These are phyloP conservation scores for Grigorovia yakushimaensis DNA, from an alignment of 805 yeast species.

Conservation along the genomic window DNA sequence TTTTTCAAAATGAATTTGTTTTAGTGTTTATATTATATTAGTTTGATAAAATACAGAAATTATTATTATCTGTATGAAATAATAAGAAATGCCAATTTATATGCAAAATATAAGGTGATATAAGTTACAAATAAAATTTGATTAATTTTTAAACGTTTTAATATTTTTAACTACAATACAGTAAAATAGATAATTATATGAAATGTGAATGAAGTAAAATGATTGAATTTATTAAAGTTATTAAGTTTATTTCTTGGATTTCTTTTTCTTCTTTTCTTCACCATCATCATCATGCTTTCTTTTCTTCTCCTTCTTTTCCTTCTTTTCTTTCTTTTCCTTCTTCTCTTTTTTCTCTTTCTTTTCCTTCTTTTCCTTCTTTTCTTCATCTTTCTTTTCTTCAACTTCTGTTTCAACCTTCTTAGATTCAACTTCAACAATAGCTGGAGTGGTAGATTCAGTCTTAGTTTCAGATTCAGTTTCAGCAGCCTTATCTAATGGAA, in stretches of 20 bases:
- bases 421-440: slow-evolving; percentile 27
- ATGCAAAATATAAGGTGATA: too few relatives aligned
- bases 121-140: too few relatives aligned
- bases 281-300: slow-evolving; percentile 27
- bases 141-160: neutral
- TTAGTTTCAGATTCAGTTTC: slow-evolving; percentile 20
- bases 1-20: too few relatives aligned
- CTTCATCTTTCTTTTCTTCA: slow-evolving; percentile 51
- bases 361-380: slow-evolving; percentile 44
- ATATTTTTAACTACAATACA: slow-evolving; percentile 4
- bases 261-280: slow-evolving; percentile 31
- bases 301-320: slow-evolving; percentile 33
- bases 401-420: slow-evolving; percentile 32
- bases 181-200: neutral
- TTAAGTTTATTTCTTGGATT: slow-evolving; percentile 32
- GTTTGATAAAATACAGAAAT: too few relatives aligned
- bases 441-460: slow-evolving; percentile 21
- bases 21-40: too few relatives aligned
- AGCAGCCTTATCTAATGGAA: slow-evolving; percentile 48
- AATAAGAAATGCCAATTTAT: too few relatives aligned
- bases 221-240: neutral
- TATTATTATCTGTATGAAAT: too few relatives aligned
- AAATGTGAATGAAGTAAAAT: neutral
- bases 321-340: slow-evolving; percentile 28
- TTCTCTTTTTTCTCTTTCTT: slow-evolving; percentile 45